Evolutionary conservation across 768 basidiomycete species (phyloP), one percentile per base, ranked within the genome.

Genomic region (Lactarius deliciosus): DNA sequence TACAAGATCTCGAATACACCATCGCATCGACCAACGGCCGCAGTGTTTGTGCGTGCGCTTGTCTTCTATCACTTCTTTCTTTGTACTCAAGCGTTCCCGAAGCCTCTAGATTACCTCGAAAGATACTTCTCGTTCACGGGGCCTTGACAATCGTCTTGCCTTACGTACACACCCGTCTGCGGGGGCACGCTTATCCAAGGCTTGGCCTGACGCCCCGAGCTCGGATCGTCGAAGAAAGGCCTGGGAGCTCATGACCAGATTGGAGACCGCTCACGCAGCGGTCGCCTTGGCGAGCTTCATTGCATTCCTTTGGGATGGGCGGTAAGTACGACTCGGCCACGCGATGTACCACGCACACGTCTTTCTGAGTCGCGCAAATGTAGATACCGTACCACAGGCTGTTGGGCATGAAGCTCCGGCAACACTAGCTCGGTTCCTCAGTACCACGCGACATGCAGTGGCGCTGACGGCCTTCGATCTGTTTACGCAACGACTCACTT

Each of bases 141-240:
- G 70, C 83, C 10, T 76, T 96, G 60, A 92, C 92, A 0, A 81
- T 94, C 41, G 70, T 94, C 47, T 73, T 90, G 2, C 92, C 92
- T 1, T 97, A 97, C 73, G 64, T 94, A 6, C 87, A 94, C 73
- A 82, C 81, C 47, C 90, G 91, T 58, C 72, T 96, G 57, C 85
- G 92, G 41, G 74, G 82, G 3, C 81, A 91, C 74, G 94, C 93
- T 1, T 97, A 25, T 92, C 92, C 2, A 80, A 81, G 68, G 87
- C 94, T 54, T 97, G 94, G 95, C 94, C 94, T 1, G 95, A 97
- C 74, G 85, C 90, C 3, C 95, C 95, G 3, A 86, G 88, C 34
- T 87, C 85, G 54, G 91, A 95, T 76, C 79, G 79, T 68, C 82
- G 91, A 47, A 85, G 90, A 40, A 86, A 83, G 74, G 81, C 85